These are phyloP conservation scores for Aleurites moluccanus DNA, from an alignment of 441 rosid species.

Conservation along the genomic window DNA sequence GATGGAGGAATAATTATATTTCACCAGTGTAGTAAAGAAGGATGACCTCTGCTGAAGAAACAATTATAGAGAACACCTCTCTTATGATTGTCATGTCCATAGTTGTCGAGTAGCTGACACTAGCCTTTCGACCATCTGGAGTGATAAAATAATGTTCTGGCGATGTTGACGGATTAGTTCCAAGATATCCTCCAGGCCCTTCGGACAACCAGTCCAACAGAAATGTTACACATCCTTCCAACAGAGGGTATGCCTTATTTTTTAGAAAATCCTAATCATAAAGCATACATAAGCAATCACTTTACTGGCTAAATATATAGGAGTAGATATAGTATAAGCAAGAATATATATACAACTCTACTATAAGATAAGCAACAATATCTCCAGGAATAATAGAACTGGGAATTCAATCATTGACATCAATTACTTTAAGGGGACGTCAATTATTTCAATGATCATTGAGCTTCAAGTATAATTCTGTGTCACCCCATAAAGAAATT, in stretches of 20 bases:
- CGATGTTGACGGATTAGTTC: conserved; percentile 95
- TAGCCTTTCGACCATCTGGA: conserved; percentile 80
- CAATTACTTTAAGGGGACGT: not conserved
- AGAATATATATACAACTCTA: not conserved
- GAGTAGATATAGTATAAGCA: not conserved
- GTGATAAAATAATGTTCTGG: conserved; percentile 85
- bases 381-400: not conserved
- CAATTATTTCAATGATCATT: not conserved
- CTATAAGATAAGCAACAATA: conserved; percentile 2
- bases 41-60: conserved; percentile 84
- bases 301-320: not conserved
- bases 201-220: conserved; percentile 92
- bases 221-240: conserved; percentile 84
- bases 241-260: conserved; percentile 77
- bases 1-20: not conserved
- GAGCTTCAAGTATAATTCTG: not conserved
- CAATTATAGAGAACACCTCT: conserved; percentile 68
- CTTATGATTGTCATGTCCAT: conserved; percentile 88
- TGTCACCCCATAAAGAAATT: not conserved
- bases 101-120: conserved; percentile 91
- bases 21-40: not conserved
- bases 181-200: conserved; percentile 71
- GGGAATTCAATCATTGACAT: not conserved
- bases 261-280: conserved; percentile 65
- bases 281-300: conserved; percentile 19